phyloP scores from a whole-genome alignment of 2,329 filamentous ascomycete species.

The Allantophomopsis cytisporea region DNA sequence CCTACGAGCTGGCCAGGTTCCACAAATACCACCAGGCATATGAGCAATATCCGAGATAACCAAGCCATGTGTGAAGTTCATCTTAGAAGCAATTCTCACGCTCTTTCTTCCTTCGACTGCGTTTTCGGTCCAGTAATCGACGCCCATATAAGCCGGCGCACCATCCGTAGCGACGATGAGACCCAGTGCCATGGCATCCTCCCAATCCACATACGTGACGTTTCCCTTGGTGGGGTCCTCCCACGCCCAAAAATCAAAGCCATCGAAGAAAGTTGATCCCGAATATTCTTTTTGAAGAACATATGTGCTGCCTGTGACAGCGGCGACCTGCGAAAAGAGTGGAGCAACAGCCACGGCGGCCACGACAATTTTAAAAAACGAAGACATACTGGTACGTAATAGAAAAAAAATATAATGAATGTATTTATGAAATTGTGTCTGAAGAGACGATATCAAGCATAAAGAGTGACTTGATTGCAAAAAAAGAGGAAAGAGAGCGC shows the following conservation, averaged over 20 bases:
- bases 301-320: conserved; percentile 2
- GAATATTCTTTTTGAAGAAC: conserved; percentile 17
- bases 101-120: conserved; percentile 23
- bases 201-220: conserved; percentile 24
- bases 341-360: not conserved
- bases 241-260: conserved; percentile 31
- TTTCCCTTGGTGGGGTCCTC: conserved; percentile 8
- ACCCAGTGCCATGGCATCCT: conserved; percentile 8
- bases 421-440: too few relatives aligned
- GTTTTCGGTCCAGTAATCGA: conserved; percentile 23
- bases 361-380: too few relatives aligned
- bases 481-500: too few relatives aligned
- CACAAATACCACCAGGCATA: conserved; percentile 22
- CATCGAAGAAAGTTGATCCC: conserved; percentile 30
- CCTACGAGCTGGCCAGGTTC: conserved; percentile 25
- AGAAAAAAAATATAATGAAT: too few relatives aligned
- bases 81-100: conserved; percentile 28
- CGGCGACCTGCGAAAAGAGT: not conserved
- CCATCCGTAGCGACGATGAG: conserved; percentile 9
- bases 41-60: conserved; percentile 32
- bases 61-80: conserved; percentile 28
- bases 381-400: too few relatives aligned
- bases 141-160: conserved; percentile 26
- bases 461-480: too few relatives aligned
- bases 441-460: too few relatives aligned